phyloP scores from a whole-genome alignment of 2,329 filamentous ascomycete species.

The Arthrobotrys pseudoclavata region DNA sequence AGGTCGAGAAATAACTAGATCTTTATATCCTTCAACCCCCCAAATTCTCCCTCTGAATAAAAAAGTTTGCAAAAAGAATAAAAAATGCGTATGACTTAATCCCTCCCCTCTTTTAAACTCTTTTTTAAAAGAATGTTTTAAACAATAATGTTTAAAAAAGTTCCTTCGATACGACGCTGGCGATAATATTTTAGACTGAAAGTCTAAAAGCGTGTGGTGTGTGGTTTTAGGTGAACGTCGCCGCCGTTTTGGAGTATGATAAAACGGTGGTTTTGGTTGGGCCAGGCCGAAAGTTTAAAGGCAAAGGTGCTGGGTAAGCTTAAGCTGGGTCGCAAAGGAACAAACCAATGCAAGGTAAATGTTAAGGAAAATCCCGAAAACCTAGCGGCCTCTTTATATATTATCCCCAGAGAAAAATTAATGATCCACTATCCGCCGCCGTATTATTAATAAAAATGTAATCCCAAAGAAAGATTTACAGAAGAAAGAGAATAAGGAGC shows the following conservation, averaged over 20 bases:
- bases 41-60: background rate
- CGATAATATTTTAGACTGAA: background rate
- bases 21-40: background rate
- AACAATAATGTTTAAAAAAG: background rate
- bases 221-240: slow-evolving; percentile 5
- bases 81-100: slow-evolving; percentile 1
- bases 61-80: background rate
- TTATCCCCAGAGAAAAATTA: background rate
- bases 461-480: background rate
- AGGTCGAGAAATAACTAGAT: background rate
- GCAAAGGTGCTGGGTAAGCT: background rate
- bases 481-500: background rate
- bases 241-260: background rate
- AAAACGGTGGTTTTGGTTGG: background rate
- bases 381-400: background rate
- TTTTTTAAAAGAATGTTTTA: background rate
- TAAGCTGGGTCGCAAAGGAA: background rate
- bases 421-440: background rate
- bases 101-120: background rate
- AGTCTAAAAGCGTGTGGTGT: background rate
- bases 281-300: too few species aligned
- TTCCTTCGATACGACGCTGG: slow-evolving; percentile 4
- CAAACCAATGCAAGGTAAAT: background rate
- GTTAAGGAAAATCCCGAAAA: background rate
- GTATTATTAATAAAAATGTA: background rate